Base-by-base conservation (phyloP, 2,329 filamentous ascomycete genomes). In the Trichoderma afroharzianum region DNA sequence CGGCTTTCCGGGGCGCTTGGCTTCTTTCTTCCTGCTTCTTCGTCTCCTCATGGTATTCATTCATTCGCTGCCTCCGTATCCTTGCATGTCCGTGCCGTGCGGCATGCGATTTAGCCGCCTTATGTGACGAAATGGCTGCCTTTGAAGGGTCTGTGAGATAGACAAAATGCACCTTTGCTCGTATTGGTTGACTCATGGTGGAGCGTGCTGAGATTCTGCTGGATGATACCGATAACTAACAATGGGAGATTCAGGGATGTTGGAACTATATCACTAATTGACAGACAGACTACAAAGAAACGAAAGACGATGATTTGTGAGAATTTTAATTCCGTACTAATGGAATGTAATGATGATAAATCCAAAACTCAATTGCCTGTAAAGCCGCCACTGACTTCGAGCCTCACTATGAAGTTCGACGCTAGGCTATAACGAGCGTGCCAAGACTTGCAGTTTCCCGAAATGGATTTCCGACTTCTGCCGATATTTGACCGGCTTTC, bases 391-490 rank as follows among this genome's bases (percentile, higher is more conserved):
- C 58, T 32, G 2, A 21, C n/a, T 26, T 11, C 26, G 47, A 24
- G 6, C 47, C 21, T 53, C 47, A 47, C 66, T 18, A 14, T 43
- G 39, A 9, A 50, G n/a, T 11, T 58, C 2, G 24, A n/a, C 55
- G 8, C 66, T 68, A 68, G 43, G 15, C 66, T 33, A 5, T 5
- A 50, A 50, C 28, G 14, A 18, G 36, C 1, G 12, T 68, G 66
- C 66, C 66, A 68, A 68, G 66, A 11, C 14, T 14, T 68, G 66
- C 66, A 68, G 18, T 68, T 68, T 68, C 66, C 66, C 21, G 53
- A 68, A 50, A 3, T 24, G n/a, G 26, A 24, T 2, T 28, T 18
- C 63, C 39, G 30, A 26, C 14, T 2, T 9, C 30, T 55, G 28
- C 63, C 47, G 63, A 32, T 28, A 5, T n/a, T 58, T 43, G 28